phyloP scores from a whole-genome alignment of 1,284 basidiomycete species.

The Agroathelia rolfsii region DNA sequence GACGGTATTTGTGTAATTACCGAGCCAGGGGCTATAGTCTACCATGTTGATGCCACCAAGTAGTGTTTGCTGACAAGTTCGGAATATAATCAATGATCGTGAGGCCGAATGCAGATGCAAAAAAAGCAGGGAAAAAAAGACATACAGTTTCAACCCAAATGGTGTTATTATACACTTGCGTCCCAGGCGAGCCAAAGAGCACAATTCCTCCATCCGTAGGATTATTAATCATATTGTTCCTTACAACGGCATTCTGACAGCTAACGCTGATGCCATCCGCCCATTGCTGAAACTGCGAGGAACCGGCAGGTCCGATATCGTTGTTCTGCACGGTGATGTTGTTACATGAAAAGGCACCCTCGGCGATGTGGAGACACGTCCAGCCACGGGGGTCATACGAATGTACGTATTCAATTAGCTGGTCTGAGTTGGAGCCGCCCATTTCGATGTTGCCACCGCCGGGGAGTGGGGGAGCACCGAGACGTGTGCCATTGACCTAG shows the following conservation, averaged over 20 bases:
- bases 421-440: slow-evolving; percentile 57
- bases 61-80: slow-evolving; percentile 42
- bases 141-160: slow-evolving; percentile 61
- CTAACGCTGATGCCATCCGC: slow-evolving; percentile 79
- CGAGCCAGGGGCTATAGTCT: slow-evolving; percentile 65
- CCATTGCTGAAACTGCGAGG: slow-evolving; percentile 61
- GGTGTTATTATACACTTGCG: slow-evolving; percentile 65
- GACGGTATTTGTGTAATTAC: slow-evolving; percentile 58
- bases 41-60: slow-evolving; percentile 80
- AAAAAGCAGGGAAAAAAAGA: slow-evolving; percentile 6
- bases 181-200: slow-evolving; percentile 73
- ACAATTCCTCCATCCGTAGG: slow-evolving; percentile 81
- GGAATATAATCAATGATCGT: slow-evolving; percentile 1
- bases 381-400: slow-evolving; percentile 65
- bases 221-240: slow-evolving; percentile 63
- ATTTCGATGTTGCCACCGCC: slow-evolving; percentile 74
- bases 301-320: slow-evolving; percentile 69
- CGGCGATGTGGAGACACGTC: slow-evolving; percentile 63
- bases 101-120: neutral
- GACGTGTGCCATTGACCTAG: slow-evolving; percentile 60
- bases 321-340: slow-evolving; percentile 66
- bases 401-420: slow-evolving; percentile 62
- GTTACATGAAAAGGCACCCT: slow-evolving; percentile 58
- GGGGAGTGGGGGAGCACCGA: slow-evolving; percentile 33
- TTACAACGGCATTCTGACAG: slow-evolving; percentile 56